These are phyloP conservation scores for Plantago coronopus DNA, from an alignment of 305 asterid species.

Conservation along the genomic window DNA sequence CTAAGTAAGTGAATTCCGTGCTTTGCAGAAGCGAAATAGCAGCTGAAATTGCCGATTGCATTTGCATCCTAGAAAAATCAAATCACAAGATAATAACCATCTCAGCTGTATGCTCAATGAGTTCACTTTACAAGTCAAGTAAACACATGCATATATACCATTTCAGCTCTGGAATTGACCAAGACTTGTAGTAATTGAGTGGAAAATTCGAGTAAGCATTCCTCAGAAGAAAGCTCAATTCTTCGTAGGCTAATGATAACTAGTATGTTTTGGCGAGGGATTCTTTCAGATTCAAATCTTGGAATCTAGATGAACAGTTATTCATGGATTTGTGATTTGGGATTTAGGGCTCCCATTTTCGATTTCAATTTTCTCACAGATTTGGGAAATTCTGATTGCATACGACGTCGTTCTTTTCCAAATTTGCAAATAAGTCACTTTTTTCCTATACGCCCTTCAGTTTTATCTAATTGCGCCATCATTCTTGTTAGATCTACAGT, in stretches of 20 bases:
- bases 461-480: too few relatives aligned
- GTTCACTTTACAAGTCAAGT: background rate
- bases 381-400: background rate
- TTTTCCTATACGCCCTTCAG: too few relatives aligned
- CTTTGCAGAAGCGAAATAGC: conserved; percentile 64
- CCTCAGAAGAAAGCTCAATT: conserved; percentile 55
- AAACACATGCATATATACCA: background rate
- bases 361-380: background rate
- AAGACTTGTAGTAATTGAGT: conserved; percentile 51
- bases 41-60: conserved; percentile 53
- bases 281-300: conserved; percentile 43
- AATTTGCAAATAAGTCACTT: too few relatives aligned
- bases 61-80: conserved; percentile 45
- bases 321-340: conserved; percentile 11
- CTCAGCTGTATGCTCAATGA: too few relatives aligned
- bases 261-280: conserved; percentile 39
- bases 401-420: background rate
- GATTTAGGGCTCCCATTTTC: conserved; percentile 29
- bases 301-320: conserved; percentile 41
- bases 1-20: conserved; percentile 60
- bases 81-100: conserved; percentile 9
- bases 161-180: conserved; percentile 69
- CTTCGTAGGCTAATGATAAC: conserved; percentile 53
- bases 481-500: too few relatives aligned
- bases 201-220: conserved; percentile 47